Conservation (phyloP, 1,284 basidiomycete genomes). For the Cryptococcus neoformans region DNA sequence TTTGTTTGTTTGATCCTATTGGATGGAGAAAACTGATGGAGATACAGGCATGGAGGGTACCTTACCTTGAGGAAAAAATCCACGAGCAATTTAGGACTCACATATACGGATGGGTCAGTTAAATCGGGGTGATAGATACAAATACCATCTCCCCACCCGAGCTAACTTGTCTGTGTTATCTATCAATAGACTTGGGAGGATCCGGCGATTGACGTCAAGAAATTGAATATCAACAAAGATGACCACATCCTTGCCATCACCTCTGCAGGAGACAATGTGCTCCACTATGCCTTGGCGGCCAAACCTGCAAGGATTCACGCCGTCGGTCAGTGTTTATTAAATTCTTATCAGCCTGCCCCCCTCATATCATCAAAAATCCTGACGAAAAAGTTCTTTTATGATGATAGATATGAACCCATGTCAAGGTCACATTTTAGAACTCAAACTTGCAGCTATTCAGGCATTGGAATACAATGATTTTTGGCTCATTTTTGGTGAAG, state of each 20-base stretch:
- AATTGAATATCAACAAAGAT: conserved; percentile 59
- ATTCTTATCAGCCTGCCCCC: not conserved
- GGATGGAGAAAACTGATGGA: not conserved
- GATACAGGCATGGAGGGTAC: conserved; percentile 61
- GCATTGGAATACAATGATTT: conserved; percentile 65
- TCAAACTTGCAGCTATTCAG: conserved; percentile 69
- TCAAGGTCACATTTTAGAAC: conserved; percentile 74
- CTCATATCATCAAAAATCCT: not conserved
- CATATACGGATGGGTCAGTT: conserved; percentile 58
- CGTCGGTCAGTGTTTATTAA: conserved; percentile 61
- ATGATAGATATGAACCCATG: conserved; percentile 51
- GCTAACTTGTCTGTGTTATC: conserved; percentile 16
- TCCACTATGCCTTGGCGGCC: conserved; percentile 73
- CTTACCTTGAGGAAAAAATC: conserved; percentile 69
- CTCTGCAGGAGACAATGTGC: conserved; percentile 74
- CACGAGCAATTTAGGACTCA: conserved; percentile 75
- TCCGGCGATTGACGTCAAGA: conserved; percentile 70
- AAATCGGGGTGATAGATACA: no score
- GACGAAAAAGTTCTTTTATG: not conserved
- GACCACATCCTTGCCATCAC: conserved; percentile 76
- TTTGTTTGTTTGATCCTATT: not conserved
- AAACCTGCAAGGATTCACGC: conserved; percentile 66
- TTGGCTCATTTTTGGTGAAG: conserved; percentile 70
- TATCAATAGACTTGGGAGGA: conserved; percentile 72
- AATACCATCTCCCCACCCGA: not conserved